phyloP scores from a whole-genome alignment of 306 rosid genomes.

The Rubus idaeus region DNA sequence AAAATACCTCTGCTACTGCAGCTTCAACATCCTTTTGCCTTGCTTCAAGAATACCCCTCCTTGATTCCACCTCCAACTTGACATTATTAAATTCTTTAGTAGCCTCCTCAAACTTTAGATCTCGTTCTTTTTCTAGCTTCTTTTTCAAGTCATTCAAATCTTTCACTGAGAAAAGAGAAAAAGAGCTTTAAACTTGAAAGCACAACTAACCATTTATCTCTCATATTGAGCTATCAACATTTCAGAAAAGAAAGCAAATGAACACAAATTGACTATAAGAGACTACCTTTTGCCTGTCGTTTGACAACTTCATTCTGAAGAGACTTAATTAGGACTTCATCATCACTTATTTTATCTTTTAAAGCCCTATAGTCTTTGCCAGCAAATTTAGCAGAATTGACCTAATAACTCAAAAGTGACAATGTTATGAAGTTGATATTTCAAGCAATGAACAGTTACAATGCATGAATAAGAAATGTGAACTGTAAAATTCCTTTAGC shows the following conservation, averaged over 20 bases:
- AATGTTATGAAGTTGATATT: conserved; percentile 23
- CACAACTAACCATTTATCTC: neutral
- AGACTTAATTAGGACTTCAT: conserved; percentile 63
- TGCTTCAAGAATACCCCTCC: conserved; percentile 53
- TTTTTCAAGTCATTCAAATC: conserved; percentile 52
- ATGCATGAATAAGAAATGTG: neutral
- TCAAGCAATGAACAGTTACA: conserved; percentile 12
- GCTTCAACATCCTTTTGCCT: conserved; percentile 63
- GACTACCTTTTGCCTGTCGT: conserved; percentile 61
- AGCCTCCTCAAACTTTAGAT: conserved; percentile 52
- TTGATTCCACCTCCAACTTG: conserved; percentile 60
- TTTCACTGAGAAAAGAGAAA: conserved; percentile 44
- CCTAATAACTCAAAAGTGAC: conserved; percentile 42
- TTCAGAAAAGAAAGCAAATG: conserved; percentile 6
- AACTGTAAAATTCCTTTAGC: neutral
- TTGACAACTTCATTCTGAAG: conserved; percentile 76
- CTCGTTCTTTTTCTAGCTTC: conserved; percentile 63
- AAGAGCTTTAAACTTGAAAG: conserved; percentile 1
- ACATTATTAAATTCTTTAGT: conserved; percentile 39
- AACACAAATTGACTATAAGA: conserved; percentile 23
- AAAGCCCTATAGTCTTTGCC: conserved; percentile 73
- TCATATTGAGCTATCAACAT: neutral
- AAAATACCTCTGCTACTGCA: conserved; percentile 59
- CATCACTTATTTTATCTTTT: conserved; percentile 69
- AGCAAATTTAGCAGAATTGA: conserved; percentile 61